Base-by-base conservation (phyloP, 352 stramenopile genomes). In the Phytophthora nicotianae region DNA sequence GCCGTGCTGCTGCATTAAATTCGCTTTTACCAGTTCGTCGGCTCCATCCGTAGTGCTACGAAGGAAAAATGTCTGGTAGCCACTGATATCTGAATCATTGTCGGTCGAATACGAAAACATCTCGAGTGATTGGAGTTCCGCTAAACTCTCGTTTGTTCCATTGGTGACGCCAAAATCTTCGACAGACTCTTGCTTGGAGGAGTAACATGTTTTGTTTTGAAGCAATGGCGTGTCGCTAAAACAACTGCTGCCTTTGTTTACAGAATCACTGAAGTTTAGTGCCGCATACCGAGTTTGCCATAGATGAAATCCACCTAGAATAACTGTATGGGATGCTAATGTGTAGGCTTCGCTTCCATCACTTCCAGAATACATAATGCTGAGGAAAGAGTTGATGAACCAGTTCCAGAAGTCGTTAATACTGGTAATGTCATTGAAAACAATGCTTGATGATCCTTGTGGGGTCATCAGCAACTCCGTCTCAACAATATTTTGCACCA, bases 291-390 rank as follows among this genome's bases (percentile, higher is more conserved):
- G 58, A 23, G 58, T 79, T 53, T 91, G 82, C 35, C 82, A 55
- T 26, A 91, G n/a, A 40, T 89, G 73, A 63, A 91, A 91, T 20
- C 82, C 79, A 7, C 79, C 77, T 10, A 91, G 68, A 29, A 91
- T 88, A 8, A 80, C 53, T 0, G 75, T 91, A 42, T 88, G 79
- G 2, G 79, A 79, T 10, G 82, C 82, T 20, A 91, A 60, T 3
- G 78, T 91, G 60, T 88, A 91, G 16, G 68, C 26, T 42, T 84
- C 68, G 23, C 35, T 20, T 2, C 42, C 62, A 21, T 78, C 66
- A 10, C 54, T 79, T 26, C 74, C 74, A 1, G 50, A 76, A 41
- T 89, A 89, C 16, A 88, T 68, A 0, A 79, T 67, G 3, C 50
- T 58, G 6, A 91, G 43, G 29, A 89, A 81, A 21, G 75, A 88